phyloP scores from a whole-genome alignment of 495 filamentous ascomycete species.

The Chaetomium fimeti region DNA sequence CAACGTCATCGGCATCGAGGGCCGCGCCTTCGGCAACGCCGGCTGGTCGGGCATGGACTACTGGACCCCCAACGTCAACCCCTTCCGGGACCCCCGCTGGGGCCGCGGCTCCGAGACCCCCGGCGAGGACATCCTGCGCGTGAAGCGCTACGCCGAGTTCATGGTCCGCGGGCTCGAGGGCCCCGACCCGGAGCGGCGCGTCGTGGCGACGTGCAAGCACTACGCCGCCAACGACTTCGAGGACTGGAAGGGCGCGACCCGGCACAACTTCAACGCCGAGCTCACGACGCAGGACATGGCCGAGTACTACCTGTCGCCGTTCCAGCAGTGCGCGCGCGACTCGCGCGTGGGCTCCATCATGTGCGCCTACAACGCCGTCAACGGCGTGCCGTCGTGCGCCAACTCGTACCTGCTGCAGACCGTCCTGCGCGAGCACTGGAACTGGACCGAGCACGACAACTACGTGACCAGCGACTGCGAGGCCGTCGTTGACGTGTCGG shows the following conservation, averaged over 20 bases:
- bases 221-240: constrained; percentile 59
- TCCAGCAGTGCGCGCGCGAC: constrained; percentile 48
- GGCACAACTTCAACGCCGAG: constrained; percentile 42
- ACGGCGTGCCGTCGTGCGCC: constrained; percentile 48
- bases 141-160: constrained; percentile 41
- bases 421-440: constrained; percentile 49
- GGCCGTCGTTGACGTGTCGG: constrained; percentile 42
- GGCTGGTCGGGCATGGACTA: constrained; percentile 58
- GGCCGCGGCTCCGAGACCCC: constrained; percentile 39
- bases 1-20: constrained; percentile 57
- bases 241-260: constrained; percentile 38
- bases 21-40: constrained; percentile 64
- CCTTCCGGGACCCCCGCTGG: constrained; percentile 54
- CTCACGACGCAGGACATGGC: constrained; percentile 45
- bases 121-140: constrained; percentile 43
- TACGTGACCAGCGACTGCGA: constrained; percentile 50
- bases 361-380: constrained; percentile 51
- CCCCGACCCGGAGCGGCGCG: constrained; percentile 11
- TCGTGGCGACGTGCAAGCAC: constrained; percentile 44
- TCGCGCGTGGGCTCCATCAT: constrained; percentile 48
- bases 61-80: constrained; percentile 70
- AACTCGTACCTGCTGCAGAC: constrained; percentile 43
- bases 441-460: constrained; percentile 43
- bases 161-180: constrained; percentile 37
- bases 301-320: constrained; percentile 51